Base-by-base conservation (phyloP, 2,329 filamentous ascomycete genomes). In the Microcyclosporella mali region DNA sequence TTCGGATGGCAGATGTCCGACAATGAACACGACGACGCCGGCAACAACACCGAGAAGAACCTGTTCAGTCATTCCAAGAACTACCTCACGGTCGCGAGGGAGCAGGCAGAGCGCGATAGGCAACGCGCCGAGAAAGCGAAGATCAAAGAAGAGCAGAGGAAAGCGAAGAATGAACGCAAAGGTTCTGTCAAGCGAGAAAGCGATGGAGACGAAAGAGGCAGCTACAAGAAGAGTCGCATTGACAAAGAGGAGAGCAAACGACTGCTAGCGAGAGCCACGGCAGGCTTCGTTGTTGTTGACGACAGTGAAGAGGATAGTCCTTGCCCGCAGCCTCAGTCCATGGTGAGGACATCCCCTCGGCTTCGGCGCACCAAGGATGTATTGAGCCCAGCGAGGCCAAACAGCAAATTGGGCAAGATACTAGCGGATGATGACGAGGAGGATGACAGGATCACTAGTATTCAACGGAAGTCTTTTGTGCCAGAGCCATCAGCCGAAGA, bases 31-130 rank as follows among this genome's bases (percentile, higher is more conserved):
- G 40, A 43, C 6, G 41, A 45, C 3, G 41, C 41, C 8, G 49
- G 50, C 7, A 44, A 48, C 8, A 30, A 43, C 2, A 21, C 40
- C 7, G 55, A 50, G 10, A 57, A 62, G 25, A 60, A 66, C 51
- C 61, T 72, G 19, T 73, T 73, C 51, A 69, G 65, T 40, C 68
- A 70, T 41, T 65, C 67, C 2, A 61, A 57, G 16, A 53, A 54
- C 7, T 70, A 65, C 53, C 49, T 54, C 14, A 59, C 65, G 7
- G 57, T 70, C 11, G 39, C 49, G 27, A 40, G 37, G 15, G 50
- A 52, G 14, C 40, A 41, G 27, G 39, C 47, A 16, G 49, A 45
- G 43, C 44, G 49, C 4, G 41, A 50, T 33, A 48, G 37, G 62
- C 65, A 27, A 62, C 67, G 33, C 51, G 70, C 35, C 55, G 63